Evolutionary conservation across 495 filamentous ascomycete species (phyloP).

Genomic region (Penicillium waksmanii): DNA sequence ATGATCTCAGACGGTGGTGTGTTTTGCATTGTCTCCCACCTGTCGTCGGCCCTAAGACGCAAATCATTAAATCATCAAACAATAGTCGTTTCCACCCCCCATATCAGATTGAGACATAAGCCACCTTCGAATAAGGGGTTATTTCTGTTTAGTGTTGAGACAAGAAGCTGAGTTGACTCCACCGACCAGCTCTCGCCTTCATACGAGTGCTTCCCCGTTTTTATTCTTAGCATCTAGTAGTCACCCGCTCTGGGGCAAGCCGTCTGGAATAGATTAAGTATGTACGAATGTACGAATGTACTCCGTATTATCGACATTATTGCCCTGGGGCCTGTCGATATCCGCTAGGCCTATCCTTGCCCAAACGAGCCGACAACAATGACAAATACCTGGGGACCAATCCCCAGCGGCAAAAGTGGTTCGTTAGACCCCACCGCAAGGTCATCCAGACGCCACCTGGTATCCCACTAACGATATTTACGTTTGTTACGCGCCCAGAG

Average conservation of each 20-base stretch:
- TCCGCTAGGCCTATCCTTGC: conserved; percentile 35
- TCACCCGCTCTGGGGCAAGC: background rate
- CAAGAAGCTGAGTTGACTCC: background rate
- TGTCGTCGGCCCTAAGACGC: too few relatives aligned
- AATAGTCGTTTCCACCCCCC: conserved; percentile 3
- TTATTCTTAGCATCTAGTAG: background rate
- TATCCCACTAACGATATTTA: conserved; percentile 9
- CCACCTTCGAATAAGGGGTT: background rate
- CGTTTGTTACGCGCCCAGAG: background rate
- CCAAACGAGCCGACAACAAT: conserved; percentile 31
- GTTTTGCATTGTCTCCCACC: background rate
- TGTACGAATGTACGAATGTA: conserved; percentile 4
- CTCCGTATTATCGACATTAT: conserved; percentile 5
- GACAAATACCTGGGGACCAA: conserved; percentile 43
- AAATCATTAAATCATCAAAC: background rate
- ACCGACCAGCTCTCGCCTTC: conserved; percentile 3
- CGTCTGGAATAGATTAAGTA: conserved; percentile 30
- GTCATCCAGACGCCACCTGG: background rate
- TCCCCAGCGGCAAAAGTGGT: conserved; percentile 1
- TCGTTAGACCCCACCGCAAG: conserved; percentile 12
- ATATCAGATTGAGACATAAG: background rate
- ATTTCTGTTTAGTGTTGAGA: conserved; percentile 2
- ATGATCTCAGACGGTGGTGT: conserved; percentile 1
- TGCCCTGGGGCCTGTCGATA: conserved; percentile 14
- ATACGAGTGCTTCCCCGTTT: background rate